These are phyloP conservation scores for Tremella mesenterica DNA, from an alignment of 768 basidiomycete species.

Conservation along the genomic window DNA sequence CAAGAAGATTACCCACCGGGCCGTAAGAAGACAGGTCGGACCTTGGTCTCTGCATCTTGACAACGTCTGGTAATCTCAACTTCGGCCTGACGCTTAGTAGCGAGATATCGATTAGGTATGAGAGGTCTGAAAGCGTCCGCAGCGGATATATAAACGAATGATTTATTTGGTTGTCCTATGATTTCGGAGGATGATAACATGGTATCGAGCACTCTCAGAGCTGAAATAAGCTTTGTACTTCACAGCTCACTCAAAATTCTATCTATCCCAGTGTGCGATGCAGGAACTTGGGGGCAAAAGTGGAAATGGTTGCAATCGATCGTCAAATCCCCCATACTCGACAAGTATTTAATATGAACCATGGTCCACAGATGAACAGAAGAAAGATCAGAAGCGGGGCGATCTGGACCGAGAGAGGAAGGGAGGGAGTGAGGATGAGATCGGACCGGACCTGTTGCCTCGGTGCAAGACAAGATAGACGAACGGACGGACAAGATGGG, in stretches of 20 bases:
- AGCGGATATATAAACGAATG: constrained; percentile 88
- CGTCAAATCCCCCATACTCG: too few relatives aligned
- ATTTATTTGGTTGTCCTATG: constrained; percentile 5
- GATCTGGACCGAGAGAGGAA: neutral
- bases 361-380: too few relatives aligned
- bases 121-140: constrained; percentile 86
- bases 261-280: too few relatives aligned
- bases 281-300: too few relatives aligned
- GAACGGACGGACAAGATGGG: too few relatives aligned
- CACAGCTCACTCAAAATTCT: too few relatives aligned
- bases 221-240: constrained; percentile 6
- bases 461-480: too few relatives aligned
- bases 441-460: neutral
- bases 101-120: constrained; percentile 75
- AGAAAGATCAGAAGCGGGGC: constrained; percentile 1
- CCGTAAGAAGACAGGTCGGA: constrained; percentile 70
- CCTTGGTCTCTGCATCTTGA: constrained; percentile 42
- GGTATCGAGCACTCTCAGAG: constrained; percentile 67
- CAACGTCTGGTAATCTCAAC: constrained; percentile 54
- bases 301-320: too few relatives aligned
- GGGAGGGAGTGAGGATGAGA: neutral
- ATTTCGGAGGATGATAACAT: constrained; percentile 46
- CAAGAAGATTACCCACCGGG: constrained; percentile 59
- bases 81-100: constrained; percentile 91
- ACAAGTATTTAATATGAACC: too few relatives aligned